Evolutionary conservation across 2,329 filamentous ascomycete species (phyloP).

Genomic region (Byssoonygena ceratinophila): DNA sequence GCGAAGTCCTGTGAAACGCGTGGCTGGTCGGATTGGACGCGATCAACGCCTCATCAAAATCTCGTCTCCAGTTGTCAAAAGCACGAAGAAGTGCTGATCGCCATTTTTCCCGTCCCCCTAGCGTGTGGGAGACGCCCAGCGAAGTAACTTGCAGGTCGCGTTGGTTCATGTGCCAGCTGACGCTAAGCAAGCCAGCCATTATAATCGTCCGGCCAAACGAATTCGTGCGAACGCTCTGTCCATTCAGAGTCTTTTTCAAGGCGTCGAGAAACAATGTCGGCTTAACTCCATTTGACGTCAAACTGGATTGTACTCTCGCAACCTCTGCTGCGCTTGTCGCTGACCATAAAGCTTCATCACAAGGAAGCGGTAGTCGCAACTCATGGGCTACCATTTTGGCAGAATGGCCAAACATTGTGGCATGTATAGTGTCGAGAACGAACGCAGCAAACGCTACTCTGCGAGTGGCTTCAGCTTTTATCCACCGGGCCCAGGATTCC

Average conservation of each 20-base stretch:
- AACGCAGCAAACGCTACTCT: slow-evolving; percentile 89
- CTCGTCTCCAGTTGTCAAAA: slow-evolving; percentile 86
- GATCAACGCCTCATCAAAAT: slow-evolving; percentile 76
- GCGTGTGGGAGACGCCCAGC: slow-evolving; percentile 64
- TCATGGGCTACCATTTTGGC: slow-evolving; percentile 96
- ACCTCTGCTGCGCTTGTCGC: slow-evolving; percentile 82
- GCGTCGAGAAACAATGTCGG: slow-evolving; percentile 82
- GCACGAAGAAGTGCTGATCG: slow-evolving; percentile 71
- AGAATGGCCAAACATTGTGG: slow-evolving; percentile 95
- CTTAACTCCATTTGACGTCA: slow-evolving; percentile 69
- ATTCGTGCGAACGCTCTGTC: slow-evolving; percentile 78
- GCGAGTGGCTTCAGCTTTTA: slow-evolving; percentile 81
- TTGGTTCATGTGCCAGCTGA: slow-evolving; percentile 97
- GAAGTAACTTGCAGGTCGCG: slow-evolving; percentile 86
- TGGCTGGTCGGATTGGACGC: slow-evolving; percentile 35
- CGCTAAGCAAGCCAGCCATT: slow-evolving; percentile 86
- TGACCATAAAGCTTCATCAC: slow-evolving; percentile 85
- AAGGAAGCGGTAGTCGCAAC: slow-evolving; percentile 80
- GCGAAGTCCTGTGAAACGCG: not conserved
- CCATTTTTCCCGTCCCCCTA: slow-evolving; percentile 88
- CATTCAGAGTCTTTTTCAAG: slow-evolving; percentile 76
- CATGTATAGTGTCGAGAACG: slow-evolving; percentile 88
- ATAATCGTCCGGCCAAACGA: slow-evolving; percentile 85
- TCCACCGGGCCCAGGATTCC: slow-evolving; percentile 94
- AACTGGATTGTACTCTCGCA: slow-evolving; percentile 65